A percentile compares a stretch with the other conserved stretches of the same genome.
phyloP scores from a whole-genome alignment of 2,329 filamentous ascomycete species.

The Sclerotinia nivalis region DNA sequence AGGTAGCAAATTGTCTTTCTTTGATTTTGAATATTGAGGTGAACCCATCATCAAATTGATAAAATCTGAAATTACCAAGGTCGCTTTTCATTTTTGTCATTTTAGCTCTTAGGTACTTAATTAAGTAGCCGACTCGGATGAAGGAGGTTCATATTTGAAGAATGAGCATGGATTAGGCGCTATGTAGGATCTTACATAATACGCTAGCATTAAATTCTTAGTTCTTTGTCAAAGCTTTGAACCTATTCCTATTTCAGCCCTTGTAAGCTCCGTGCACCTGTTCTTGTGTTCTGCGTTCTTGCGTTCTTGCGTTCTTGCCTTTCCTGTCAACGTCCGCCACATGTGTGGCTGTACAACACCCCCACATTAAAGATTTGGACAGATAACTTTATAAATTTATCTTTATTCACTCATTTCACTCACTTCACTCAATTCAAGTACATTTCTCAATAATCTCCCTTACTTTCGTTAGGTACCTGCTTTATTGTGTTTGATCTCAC shows the following conservation, averaged over 20 bases:
- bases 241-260: not conserved
- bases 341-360: conserved; percentile 2
- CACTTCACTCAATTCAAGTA: conserved; percentile 21
- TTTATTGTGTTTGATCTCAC: not conserved
- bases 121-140: conserved; percentile 6
- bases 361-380: conserved; percentile 9
- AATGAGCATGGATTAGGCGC: not conserved
- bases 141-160: not conserved
- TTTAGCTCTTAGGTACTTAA: not conserved
- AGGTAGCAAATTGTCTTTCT: not conserved
- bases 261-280: conserved; percentile 1
- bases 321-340: conserved; percentile 7
- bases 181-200: not conserved
- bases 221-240: not conserved
- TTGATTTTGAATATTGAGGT: too few species aligned
- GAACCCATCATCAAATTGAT: not conserved
- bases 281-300: not conserved
- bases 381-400: conserved; percentile 23
- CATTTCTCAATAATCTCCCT: not conserved
- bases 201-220: not conserved
- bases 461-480: not conserved
- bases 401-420: conserved; percentile 1
- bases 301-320: not conserved
- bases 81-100: not conserved
- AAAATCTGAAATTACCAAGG: not conserved